A percentile compares a stretch with the other conserved stretches of the same genome.
Evolutionary conservation across 257 asterid genomes (phyloP).

Genomic region (Paraleonurus japonicus): DNA sequence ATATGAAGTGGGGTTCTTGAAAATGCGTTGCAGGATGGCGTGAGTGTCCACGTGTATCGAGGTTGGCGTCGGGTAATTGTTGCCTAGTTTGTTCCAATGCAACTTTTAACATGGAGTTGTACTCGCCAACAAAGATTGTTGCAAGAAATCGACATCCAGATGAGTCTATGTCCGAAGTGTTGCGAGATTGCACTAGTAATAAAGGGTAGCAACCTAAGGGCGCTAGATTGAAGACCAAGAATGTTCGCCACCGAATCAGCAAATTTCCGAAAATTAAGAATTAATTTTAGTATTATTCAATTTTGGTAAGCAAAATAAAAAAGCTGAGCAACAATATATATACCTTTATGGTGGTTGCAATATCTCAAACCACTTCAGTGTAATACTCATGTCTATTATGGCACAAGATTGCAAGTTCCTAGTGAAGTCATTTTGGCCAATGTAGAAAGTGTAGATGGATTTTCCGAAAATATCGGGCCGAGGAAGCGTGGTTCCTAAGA

Average conservation of each 20-base stretch:
- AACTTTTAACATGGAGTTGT: not conserved
- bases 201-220: not conserved
- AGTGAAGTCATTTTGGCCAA: slow-evolving; percentile 20
- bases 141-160: not conserved
- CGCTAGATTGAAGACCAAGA: not conserved
- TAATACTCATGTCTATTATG: not conserved
- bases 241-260: not conserved
- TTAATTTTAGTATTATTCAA: not conserved
- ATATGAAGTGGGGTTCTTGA: no score
- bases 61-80: not conserved
- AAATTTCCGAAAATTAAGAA: not conserved
- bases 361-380: no score
- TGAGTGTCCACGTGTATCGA: not conserved
- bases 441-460: no score
- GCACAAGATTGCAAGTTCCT: slow-evolving; percentile 50
- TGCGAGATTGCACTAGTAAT: not conserved
- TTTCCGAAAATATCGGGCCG: no score
- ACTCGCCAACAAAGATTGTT: not conserved
- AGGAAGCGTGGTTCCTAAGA: no score
- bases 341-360: no score
- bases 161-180: not conserved
- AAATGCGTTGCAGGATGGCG: not conserved
- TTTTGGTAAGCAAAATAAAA: no score
- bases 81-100: no score
- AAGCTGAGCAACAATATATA: no score